Evolutionary conservation across 2,329 filamentous ascomycete genomes (phyloP), one percentile per base, ranked within the genome.

Genomic region (Beauveria asiatica): DNA sequence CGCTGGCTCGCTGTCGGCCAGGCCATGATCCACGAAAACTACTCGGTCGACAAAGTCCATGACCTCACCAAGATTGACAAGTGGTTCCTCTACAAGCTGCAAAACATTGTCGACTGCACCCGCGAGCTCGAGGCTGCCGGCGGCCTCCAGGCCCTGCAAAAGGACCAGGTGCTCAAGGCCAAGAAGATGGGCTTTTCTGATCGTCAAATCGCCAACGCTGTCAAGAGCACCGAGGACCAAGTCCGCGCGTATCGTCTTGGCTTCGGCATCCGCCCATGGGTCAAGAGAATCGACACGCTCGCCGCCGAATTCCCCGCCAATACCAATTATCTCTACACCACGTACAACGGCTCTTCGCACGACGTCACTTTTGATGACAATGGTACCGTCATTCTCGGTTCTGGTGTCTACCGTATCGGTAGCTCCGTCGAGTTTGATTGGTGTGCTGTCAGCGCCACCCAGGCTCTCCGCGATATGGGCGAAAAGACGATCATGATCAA

Each of bases 401-500:
- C 88, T 71, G 94, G 94, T 76, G 94, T 97, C 23, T 99, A 99
- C 83, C 86, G 94, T 72, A 99, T 97, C 72, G 94, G 94, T 70
- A 93, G 88, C 77, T 97, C 92, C 7, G 94, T 99, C 57, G 94
- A 99, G 76, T 99, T 99, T 72, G 93, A 99, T 76, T 97, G 93
- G 93, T 97, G 93, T 73, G 92, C 92, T 64, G 92, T 97, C 63
- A 94, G 92, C 70, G 89, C 92, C 64, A 92, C 92, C 11, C 82
- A 90, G 64, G 89, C 91, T 46, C 82, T 97, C 64, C 85, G 87
- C 68, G 80, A 87, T 63, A 90, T 96, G 81, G 92, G 92, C 66
- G 89, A 96, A 81, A 97, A 97, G 86, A 97, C 94, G 33, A 86
- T 96, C 61, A 96, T 97, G 90, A 94, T 99, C 70, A 97, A 97